phyloP scores from a whole-genome alignment of 2,329 filamentous ascomycete genomes.

The Pseudogymnoascus sp. region DNA sequence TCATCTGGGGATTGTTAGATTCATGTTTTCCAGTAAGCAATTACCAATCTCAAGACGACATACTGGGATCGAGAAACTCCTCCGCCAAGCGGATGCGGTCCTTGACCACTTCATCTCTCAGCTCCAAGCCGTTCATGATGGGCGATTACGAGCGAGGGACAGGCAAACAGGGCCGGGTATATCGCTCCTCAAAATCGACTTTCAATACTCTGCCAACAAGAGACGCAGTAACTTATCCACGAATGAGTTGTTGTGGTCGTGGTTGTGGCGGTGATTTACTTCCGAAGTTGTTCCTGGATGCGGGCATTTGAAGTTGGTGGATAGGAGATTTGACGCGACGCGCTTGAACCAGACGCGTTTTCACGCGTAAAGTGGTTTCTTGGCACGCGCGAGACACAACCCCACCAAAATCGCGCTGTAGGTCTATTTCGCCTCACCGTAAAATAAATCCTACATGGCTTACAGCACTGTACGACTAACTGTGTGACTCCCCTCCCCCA shows the following conservation, averaged over 20 bases:
- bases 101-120: slow-evolving; percentile 75
- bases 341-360: neutral
- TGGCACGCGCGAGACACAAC: neutral
- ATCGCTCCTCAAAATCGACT: neutral
- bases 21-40: slow-evolving; percentile 5
- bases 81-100: slow-evolving; percentile 80
- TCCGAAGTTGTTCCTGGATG: neutral
- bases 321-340: slow-evolving; percentile 7
- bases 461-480: neutral
- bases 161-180: neutral
- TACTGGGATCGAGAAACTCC: slow-evolving; percentile 92
- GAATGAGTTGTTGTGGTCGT: neutral
- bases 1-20: slow-evolving; percentile 36
- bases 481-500: neutral
- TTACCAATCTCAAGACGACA: slow-evolving; percentile 25
- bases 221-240: neutral
- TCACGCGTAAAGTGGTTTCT: slow-evolving; percentile 4
- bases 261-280: neutral
- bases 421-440: neutral
- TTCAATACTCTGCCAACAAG: neutral
- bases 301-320: neutral
- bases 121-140: slow-evolving; percentile 58
- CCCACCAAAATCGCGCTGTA: neutral
- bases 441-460: neutral
- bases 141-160: neutral